These are phyloP conservation scores for Colletotrichum salicis DNA, from an alignment of 2,329 filamentous ascomycete genomes.

Conservation along the genomic window DNA sequence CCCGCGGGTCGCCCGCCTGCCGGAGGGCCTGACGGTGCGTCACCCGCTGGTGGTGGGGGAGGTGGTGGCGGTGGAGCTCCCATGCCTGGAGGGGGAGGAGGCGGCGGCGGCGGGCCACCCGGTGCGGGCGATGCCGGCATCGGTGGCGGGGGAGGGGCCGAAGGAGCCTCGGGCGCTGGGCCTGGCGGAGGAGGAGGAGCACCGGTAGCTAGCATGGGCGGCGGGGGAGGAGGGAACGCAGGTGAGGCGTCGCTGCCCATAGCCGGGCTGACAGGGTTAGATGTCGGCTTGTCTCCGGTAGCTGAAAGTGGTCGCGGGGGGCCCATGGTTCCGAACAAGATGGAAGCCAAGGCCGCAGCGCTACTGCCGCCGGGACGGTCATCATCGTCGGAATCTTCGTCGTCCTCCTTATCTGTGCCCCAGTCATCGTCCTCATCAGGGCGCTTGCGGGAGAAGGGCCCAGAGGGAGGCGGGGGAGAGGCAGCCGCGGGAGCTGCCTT, in stretches of 20 bases:
- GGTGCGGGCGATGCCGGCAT: constrained; percentile 44
- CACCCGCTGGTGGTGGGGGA: constrained; percentile 54
- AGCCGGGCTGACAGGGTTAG: constrained; percentile 50
- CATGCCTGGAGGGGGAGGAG: constrained; percentile 53
- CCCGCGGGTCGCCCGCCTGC: constrained; percentile 63
- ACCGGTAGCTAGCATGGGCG: constrained; percentile 38
- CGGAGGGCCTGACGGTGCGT: constrained; percentile 57
- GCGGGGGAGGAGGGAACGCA: constrained; percentile 45
- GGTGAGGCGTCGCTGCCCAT: constrained; percentile 52
- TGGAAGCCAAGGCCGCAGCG: constrained; percentile 91
- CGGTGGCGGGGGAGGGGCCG: constrained; percentile 47
- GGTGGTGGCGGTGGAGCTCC: constrained; percentile 53
- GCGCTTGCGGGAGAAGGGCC: constrained; percentile 63
- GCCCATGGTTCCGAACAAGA: constrained; percentile 96
- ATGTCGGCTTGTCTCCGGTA: constrained; percentile 74
- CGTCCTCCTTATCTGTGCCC: constrained; percentile 77
- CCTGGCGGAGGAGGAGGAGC: constrained; percentile 46
- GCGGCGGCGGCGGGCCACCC: constrained; percentile 49
- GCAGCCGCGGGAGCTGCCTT: constrained; percentile 51
- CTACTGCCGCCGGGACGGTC: constrained; percentile 82
- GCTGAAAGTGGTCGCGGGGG: constrained; percentile 89
- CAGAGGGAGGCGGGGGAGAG: constrained; percentile 56
- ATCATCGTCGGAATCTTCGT: constrained; percentile 76
- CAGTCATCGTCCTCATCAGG: constrained; percentile 76
- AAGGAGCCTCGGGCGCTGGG: constrained; percentile 37